phyloP scores from a whole-genome alignment of 352 stramenopile genomes.

The Globisporangium okanoganense region DNA sequence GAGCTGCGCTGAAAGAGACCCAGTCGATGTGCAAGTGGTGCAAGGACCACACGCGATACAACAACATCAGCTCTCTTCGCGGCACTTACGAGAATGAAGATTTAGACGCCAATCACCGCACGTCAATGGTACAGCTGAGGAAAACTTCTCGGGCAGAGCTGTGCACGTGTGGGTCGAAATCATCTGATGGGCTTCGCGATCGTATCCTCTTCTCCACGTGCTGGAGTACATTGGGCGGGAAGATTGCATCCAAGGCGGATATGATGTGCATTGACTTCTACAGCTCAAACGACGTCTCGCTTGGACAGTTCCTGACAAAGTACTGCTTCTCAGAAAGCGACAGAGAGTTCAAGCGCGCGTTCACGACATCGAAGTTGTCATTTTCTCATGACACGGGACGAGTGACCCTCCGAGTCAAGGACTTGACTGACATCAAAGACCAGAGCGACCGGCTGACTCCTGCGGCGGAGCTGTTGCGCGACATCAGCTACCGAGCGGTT shows the following conservation, averaged over 20 bases:
- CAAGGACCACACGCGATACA: constrained; percentile 77
- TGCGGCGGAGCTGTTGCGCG: constrained; percentile 50
- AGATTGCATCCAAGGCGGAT: constrained; percentile 74
- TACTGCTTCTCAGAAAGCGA: constrained; percentile 76
- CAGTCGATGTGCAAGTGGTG: constrained; percentile 83
- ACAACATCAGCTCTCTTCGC: constrained; percentile 81
- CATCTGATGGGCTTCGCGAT: constrained; percentile 52
- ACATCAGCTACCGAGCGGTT: constrained; percentile 59
- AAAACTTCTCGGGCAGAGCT: constrained; percentile 17
- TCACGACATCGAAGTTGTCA: constrained; percentile 73
- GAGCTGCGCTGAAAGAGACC: constrained; percentile 73
- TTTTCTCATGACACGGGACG: constrained; percentile 82
- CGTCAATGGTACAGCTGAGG: background rate
- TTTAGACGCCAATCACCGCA: constrained; percentile 12
- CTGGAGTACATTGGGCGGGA: constrained; percentile 76
- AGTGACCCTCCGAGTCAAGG: constrained; percentile 66
- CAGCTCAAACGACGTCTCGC: constrained; percentile 76
- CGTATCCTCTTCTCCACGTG: constrained; percentile 82
- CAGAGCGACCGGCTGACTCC: constrained; percentile 44
- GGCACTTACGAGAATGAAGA: constrained; percentile 30
- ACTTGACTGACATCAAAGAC: constrained; percentile 69
- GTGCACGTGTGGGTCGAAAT: constrained; percentile 66
- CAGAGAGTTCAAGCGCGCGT: constrained; percentile 74
- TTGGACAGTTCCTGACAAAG: constrained; percentile 76
- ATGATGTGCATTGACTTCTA: constrained; percentile 90